Evolutionary conservation across 2,329 filamentous ascomycete species (phyloP), one percentile per base, ranked within the genome.

Genomic region (Tolypocladium endophyticum): DNA sequence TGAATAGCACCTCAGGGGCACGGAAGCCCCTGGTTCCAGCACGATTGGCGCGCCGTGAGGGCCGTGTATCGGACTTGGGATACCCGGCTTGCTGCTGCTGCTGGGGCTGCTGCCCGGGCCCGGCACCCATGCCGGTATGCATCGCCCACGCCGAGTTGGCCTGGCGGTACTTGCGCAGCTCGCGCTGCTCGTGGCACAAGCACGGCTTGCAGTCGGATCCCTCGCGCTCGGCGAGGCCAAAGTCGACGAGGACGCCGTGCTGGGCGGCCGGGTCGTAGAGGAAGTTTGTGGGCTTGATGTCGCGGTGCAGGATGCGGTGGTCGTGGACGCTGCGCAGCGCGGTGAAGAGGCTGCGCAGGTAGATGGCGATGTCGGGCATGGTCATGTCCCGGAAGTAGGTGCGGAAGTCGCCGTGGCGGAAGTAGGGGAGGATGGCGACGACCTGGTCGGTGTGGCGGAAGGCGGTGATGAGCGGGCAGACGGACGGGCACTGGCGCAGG

Each of bases 251-350:
- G 2, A 99, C 93, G 47, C 94, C 94, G 59, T 90, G 87, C 67
- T 87, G 85, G 52, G 87, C 85, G 14, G 85, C 77, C 0, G 90
- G 90, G 64, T 96, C 91, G 75, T 97, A 97, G 45, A 97, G 82
- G 68, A 97, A 97, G 70, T 97, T 97, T 28, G 95, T 99, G 7
- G 94, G 94, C 70, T 97, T 97, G 71, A 97, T 96, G 70, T 97
- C 92, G 64, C 92, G 87, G 71, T 99, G 94, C 25, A 99, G 83
- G 61, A 99, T 97, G 47, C 84, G 82, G 68, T 90, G 85, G 7
- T 84, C 81, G 72, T 99, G 94, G 5, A 97, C 92, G 47, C 89
- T 88, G 55, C 83, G 81, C 14, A 99, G 80, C 0, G 92, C 94
- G 1, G 87, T 89, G 71, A 99, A 94, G 5, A 99, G 82, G 53